Conservation (phyloP, 2,329 filamentous ascomycete species). For the Xylaria sp. region DNA sequence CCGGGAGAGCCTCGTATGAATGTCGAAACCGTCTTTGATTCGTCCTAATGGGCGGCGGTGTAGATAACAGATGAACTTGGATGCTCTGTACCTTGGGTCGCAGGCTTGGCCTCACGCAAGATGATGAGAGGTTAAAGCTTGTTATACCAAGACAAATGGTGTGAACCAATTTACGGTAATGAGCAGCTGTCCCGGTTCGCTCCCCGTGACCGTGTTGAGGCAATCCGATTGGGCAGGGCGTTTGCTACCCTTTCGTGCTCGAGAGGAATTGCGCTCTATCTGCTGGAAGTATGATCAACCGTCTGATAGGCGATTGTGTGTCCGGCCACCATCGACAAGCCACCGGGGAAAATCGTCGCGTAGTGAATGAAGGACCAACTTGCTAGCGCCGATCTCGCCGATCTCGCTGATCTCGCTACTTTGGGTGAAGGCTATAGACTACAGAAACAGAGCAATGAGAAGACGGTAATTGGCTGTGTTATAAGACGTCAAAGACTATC, state of each 20-base stretch:
- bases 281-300: not conserved
- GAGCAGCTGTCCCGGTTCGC: not conserved
- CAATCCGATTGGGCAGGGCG: constrained; percentile 8
- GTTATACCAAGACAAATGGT: not conserved
- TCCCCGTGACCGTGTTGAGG: not conserved
- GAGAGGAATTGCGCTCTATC: not conserved
- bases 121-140: not conserved
- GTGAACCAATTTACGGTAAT: not conserved
- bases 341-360: not conserved
- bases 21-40: not conserved
- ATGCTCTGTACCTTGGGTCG: not conserved
- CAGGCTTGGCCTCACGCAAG: not conserved
- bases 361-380: not conserved
- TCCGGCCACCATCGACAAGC: not conserved
- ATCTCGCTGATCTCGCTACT: not conserved
- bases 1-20: not conserved
- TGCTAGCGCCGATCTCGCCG: not conserved
- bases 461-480: not conserved
- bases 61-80: not conserved
- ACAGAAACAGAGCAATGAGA: not conserved
- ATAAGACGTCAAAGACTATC: not conserved
- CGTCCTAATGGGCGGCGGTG: not conserved
- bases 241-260: not conserved
- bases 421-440: not conserved
- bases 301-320: not conserved